phyloP scores from a whole-genome alignment of 2,329 filamentous ascomycete genomes.

The Aspergillus brasiliensis region DNA sequence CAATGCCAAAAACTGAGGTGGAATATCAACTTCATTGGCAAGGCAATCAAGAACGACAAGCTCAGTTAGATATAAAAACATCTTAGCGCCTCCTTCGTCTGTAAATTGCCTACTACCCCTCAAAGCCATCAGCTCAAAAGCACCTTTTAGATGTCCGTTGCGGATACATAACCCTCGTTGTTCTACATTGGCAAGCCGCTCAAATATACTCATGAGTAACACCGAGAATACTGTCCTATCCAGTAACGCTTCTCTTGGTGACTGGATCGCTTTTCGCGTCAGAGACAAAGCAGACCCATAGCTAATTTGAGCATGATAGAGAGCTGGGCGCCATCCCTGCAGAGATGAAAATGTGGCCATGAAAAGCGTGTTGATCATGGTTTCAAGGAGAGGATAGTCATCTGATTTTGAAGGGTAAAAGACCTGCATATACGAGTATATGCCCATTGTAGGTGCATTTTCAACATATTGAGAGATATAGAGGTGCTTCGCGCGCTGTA shows the following conservation, averaged over 20 bases:
- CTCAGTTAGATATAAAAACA: slow-evolving; percentile 5
- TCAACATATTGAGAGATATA: slow-evolving; percentile 8
- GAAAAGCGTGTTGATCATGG: neutral
- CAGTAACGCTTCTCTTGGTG: neutral
- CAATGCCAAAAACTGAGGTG: neutral
- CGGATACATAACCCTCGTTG: neutral
- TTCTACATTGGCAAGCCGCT: neutral
- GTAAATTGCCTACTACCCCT: slow-evolving; percentile 2
- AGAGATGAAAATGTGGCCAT: slow-evolving; percentile 5
- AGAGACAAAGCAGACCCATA: slow-evolving; percentile 7
- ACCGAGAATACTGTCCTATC: slow-evolving; percentile 5
- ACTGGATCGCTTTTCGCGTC: slow-evolving; percentile 4
- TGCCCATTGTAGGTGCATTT: neutral
- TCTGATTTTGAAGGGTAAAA: slow-evolving; percentile 1
- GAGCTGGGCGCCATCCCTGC: neutral
- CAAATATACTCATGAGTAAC: slow-evolving; percentile 6
- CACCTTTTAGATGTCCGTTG: slow-evolving; percentile 1
- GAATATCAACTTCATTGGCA: slow-evolving; percentile 1
- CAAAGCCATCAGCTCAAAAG: slow-evolving; percentile 2
- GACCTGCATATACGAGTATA: slow-evolving; percentile 7
- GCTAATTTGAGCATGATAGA: slow-evolving; percentile 2
- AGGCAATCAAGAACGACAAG: slow-evolving; percentile 6
- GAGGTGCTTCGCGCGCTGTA: neutral
- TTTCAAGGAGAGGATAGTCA: neutral
- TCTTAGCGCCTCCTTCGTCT: neutral